A percentile compares a stretch with the other conserved stretches of the same genome.
These are phyloP conservation scores for Phytophthora litchii DNA, from an alignment of 352 stramenopile genomes.

Conservation along the genomic window DNA sequence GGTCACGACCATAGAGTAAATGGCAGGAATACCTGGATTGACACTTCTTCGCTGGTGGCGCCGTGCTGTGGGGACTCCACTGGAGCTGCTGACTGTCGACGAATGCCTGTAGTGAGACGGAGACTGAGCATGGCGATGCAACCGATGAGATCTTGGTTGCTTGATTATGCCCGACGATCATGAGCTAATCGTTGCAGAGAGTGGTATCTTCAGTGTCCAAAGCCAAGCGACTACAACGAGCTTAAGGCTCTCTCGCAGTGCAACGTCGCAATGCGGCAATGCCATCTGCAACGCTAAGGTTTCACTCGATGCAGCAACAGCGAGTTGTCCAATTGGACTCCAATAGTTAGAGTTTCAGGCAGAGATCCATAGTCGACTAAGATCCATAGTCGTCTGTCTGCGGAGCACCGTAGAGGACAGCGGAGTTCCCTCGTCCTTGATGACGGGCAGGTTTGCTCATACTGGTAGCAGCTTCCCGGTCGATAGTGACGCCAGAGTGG, in stretches of 20 bases:
- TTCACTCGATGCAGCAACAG: background rate
- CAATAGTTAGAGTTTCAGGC: too few relatives aligned
- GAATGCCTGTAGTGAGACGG: background rate
- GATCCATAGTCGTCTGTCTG: too few relatives aligned
- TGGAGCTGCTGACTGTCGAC: slow-evolving; percentile 1
- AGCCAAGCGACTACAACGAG: too few relatives aligned
- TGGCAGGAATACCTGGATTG: background rate
- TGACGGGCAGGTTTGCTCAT: too few relatives aligned
- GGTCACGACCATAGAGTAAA: background rate
- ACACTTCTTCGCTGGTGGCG: background rate
- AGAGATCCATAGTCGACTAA: too few relatives aligned
- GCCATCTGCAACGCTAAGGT: background rate
- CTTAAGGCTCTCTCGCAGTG: background rate
- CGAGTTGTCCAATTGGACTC: too few relatives aligned
- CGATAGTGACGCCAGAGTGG: slow-evolving; percentile 1
- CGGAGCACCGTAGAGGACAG: too few relatives aligned
- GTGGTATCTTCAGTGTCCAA: background rate
- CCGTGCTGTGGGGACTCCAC: background rate
- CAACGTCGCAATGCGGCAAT: background rate
- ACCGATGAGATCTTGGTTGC: background rate
- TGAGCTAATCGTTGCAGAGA: background rate
- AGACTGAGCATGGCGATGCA: background rate
- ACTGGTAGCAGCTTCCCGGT: background rate
- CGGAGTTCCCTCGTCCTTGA: too few relatives aligned
- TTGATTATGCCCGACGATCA: background rate